phyloP scores from a whole-genome alignment of 1,284 basidiomycete genomes.

The Schizopora paradoxa region DNA sequence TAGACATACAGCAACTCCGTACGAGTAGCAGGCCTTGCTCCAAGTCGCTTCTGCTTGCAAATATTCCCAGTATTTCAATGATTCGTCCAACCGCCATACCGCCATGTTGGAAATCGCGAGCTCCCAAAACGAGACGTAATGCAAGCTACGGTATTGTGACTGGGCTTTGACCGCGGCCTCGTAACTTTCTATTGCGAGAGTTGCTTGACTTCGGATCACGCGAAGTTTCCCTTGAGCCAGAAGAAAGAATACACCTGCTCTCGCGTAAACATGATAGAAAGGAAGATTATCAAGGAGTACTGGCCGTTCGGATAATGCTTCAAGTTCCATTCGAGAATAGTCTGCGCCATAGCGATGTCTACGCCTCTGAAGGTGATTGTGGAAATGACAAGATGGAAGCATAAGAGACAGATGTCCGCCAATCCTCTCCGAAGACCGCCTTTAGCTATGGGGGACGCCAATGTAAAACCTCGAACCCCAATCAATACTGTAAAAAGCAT shows the following conservation, averaged over 20 bases:
- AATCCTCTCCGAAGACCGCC: constrained; percentile 84
- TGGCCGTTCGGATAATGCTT: constrained; percentile 69
- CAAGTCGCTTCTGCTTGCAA: constrained; percentile 35
- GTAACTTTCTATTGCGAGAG: constrained; percentile 38
- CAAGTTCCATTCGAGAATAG: constrained; percentile 78
- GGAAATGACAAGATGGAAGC: constrained; percentile 89
- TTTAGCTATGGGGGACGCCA: constrained; percentile 32
- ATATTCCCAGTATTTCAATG: constrained; percentile 38
- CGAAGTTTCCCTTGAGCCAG: constrained; percentile 53
- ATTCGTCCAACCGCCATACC: constrained; percentile 37
- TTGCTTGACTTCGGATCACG: constrained; percentile 42
- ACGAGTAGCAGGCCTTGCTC: constrained; percentile 35
- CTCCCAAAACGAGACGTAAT: constrained; percentile 37
- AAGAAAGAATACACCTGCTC: constrained; percentile 50
- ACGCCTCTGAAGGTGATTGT: constrained; percentile 80
- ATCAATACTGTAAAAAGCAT: constrained; percentile 17
- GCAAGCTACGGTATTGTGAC: constrained; percentile 24
- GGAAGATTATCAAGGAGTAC: constrained; percentile 17
- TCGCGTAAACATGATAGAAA: constrained; percentile 25
- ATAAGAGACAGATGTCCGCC: constrained; percentile 84
- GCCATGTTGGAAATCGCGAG: constrained; percentile 43
- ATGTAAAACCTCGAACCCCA: neutral
- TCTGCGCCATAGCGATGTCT: constrained; percentile 67
- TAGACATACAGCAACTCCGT: constrained; percentile 21
- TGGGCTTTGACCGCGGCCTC: constrained; percentile 23